phyloP scores from a whole-genome alignment of 768 basidiomycete genomes.

The Baorangia bicolor region DNA sequence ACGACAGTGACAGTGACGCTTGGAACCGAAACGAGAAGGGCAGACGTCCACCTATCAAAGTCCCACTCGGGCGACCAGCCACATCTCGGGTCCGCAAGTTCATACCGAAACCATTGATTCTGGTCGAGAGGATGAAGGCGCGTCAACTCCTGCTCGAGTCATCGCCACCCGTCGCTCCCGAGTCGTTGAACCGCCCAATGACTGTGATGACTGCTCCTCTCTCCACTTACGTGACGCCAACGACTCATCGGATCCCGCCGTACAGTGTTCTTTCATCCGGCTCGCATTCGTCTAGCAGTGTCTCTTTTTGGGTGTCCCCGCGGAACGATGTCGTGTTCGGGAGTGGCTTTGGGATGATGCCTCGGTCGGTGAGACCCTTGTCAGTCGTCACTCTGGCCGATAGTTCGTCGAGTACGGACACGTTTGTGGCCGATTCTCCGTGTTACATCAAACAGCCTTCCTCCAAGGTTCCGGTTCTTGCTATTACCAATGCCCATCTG shows the following conservation, averaged over 20 bases:
- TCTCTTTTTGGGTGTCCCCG: constrained; percentile 11
- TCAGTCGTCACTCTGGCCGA: constrained; percentile 10
- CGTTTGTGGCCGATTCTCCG: constrained; percentile 24
- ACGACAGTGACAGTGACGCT: not conserved
- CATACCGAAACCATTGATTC: constrained; percentile 24
- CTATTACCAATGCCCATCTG: not conserved
- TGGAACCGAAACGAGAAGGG: not conserved
- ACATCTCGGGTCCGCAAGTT: constrained; percentile 14
- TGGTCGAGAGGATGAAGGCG: constrained; percentile 27
- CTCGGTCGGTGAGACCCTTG: constrained; percentile 2
- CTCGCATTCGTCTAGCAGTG: not conserved
- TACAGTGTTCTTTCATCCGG: not conserved
- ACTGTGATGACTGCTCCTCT: not conserved
- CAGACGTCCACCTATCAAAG: not conserved
- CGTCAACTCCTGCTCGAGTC: constrained; percentile 4
- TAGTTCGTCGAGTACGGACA: constrained; percentile 18
- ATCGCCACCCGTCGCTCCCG: not conserved
- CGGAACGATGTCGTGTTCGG: not conserved
- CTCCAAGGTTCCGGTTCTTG: constrained; percentile 6
- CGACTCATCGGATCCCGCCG: not conserved
- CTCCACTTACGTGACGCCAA: constrained; percentile 8
- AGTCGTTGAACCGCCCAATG: not conserved
- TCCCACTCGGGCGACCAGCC: not conserved
- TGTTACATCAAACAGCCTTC: constrained; percentile 9
- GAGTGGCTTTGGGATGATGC: not conserved